A percentile compares a stretch with the other conserved stretches of the same genome.
Conservation (phyloP, 768 basidiomycete species). For the Sarcodon sp. region DNA sequence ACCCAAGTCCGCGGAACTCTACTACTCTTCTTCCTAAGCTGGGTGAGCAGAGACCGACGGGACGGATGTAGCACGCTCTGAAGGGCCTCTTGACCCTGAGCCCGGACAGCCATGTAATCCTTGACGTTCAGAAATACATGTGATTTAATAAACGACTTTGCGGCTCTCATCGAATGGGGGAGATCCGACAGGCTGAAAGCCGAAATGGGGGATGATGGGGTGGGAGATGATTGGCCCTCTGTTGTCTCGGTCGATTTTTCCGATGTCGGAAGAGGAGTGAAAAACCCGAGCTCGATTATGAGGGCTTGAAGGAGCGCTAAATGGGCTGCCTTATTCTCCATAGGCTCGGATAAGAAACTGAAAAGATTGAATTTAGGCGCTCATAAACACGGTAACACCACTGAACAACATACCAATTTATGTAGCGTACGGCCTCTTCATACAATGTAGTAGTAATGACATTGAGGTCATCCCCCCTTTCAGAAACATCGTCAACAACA, state of each 20-base stretch:
- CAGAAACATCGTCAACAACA: conserved; percentile 39
- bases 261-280: neutral
- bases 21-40: conserved; percentile 33
- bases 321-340: conserved; percentile 31
- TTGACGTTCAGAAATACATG: conserved; percentile 58
- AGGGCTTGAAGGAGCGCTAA: conserved; percentile 61
- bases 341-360: conserved; percentile 23
- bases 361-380: neutral
- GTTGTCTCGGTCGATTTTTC: neutral
- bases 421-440: conserved; percentile 45
- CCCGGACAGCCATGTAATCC: conserved; percentile 59
- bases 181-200: conserved; percentile 27
- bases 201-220: conserved; percentile 15
- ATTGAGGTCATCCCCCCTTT: conserved; percentile 22
- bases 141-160: conserved; percentile 54
- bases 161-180: conserved; percentile 49
- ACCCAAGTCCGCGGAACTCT: conserved; percentile 41
- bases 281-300: conserved; percentile 63
- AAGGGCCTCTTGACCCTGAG: conserved; percentile 49
- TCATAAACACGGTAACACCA: neutral
- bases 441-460: conserved; percentile 24
- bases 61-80: conserved; percentile 49
- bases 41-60: conserved; percentile 46
- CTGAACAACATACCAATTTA: conserved; percentile 38
- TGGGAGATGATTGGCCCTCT: neutral